A percentile compares a stretch with the other conserved stretches of the same genome.
Evolutionary conservation across 2,329 filamentous ascomycete genomes (phyloP).

Genomic region (Colletotrichum godetiae): DNA sequence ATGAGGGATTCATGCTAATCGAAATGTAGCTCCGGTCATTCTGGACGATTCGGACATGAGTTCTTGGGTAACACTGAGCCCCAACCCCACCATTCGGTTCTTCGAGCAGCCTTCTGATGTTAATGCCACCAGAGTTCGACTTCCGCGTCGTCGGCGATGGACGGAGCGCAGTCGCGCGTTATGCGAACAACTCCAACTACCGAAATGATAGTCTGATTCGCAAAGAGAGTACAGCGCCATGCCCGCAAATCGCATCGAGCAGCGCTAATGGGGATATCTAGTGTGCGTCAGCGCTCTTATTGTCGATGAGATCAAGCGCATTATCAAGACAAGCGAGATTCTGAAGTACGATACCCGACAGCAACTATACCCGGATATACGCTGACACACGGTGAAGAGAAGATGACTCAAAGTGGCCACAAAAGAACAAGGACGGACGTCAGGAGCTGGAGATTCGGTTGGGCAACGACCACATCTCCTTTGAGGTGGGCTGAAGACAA

Average conservation of each 20-base stretch:
- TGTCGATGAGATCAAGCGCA: slow-evolving; percentile 94
- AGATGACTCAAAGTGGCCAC: slow-evolving; percentile 98
- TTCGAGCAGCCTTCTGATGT: slow-evolving; percentile 27
- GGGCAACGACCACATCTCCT: slow-evolving; percentile 96
- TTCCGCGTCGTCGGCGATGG: slow-evolving; percentile 94
- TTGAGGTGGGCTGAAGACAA: slow-evolving; percentile 75
- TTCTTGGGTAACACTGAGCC: slow-evolving; percentile 82
- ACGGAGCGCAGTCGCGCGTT: slow-evolving; percentile 91
- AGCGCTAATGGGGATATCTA: slow-evolving; percentile 48
- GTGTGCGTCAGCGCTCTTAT: slow-evolving; percentile 96
- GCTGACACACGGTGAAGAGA: slow-evolving; percentile 68
- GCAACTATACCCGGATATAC: slow-evolving; percentile 39
- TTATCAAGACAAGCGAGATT: slow-evolving; percentile 97
- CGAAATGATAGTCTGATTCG: slow-evolving; percentile 97
- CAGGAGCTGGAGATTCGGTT: slow-evolving; percentile 96
- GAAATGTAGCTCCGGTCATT: slow-evolving; percentile 86
- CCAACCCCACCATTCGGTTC: not conserved
- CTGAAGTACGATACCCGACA: slow-evolving; percentile 76
- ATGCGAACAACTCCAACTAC: slow-evolving; percentile 99
- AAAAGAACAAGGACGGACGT: slow-evolving; percentile 98
- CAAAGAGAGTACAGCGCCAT: slow-evolving; percentile 87
- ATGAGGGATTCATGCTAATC: slow-evolving; percentile 20
- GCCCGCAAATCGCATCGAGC: not conserved
- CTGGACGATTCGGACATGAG: slow-evolving; percentile 96
- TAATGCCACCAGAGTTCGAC: slow-evolving; percentile 81